Conservation (phyloP, 2,329 filamentous ascomycete species). For the Diaporthe citrichinensis region DNA sequence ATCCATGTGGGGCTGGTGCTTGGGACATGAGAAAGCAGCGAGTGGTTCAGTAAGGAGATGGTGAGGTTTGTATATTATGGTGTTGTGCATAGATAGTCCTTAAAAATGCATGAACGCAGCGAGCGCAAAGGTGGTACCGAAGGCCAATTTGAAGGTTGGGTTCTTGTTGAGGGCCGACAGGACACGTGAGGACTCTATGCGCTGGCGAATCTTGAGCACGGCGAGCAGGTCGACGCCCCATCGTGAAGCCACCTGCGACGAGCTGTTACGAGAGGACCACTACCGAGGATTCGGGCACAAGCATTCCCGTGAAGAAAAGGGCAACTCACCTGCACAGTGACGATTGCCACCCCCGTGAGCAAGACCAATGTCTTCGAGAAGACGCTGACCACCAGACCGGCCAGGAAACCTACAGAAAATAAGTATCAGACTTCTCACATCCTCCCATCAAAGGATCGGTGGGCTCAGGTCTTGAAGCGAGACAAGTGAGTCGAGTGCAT, state of each 20-base stretch:
- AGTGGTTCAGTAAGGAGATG: constrained; percentile 9
- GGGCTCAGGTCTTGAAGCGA: background rate
- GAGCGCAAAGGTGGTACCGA: constrained; percentile 80
- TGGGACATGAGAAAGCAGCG: background rate
- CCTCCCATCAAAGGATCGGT: background rate
- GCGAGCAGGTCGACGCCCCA: constrained; percentile 58
- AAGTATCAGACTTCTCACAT: background rate
- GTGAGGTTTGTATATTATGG: constrained; percentile 19
- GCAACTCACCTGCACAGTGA: constrained; percentile 71
- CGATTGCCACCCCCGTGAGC: constrained; percentile 74
- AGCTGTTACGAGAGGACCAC: constrained; percentile 16
- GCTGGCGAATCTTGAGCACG: constrained; percentile 55
- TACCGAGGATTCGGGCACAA: background rate
- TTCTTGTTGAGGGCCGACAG: constrained; percentile 68
- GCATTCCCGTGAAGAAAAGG: background rate
- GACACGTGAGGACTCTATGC: constrained; percentile 56
- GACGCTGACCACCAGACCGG: constrained; percentile 75
- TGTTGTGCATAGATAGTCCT: constrained; percentile 23
- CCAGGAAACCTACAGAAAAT: constrained; percentile 65
- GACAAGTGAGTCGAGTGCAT: background rate
- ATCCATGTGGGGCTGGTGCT: background rate
- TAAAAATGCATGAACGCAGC: constrained; percentile 72
- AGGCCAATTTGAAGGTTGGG: constrained; percentile 76
- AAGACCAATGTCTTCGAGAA: constrained; percentile 81
- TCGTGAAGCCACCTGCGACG: constrained; percentile 57